A percentile compares a stretch with the other conserved stretches of the same genome.
Conservation (phyloP, 2,329 filamentous ascomycete species). For the Knufia fluminis region DNA sequence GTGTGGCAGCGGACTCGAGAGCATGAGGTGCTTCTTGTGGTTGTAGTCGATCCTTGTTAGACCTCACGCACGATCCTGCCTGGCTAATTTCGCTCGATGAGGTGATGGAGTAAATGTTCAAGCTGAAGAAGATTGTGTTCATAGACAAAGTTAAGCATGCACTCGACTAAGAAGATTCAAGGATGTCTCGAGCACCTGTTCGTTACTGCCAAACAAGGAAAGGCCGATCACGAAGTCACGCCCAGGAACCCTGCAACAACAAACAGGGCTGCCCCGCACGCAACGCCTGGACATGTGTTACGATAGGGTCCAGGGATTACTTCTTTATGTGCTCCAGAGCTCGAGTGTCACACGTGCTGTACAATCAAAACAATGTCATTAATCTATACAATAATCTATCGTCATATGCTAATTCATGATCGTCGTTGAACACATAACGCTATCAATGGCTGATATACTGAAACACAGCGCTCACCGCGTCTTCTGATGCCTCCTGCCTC, state of each 20-base stretch:
- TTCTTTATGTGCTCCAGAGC: too few relatives aligned
- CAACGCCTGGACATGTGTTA: not conserved
- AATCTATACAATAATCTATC: not conserved
- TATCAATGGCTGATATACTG: slow-evolving; percentile 89
- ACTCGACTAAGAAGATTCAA: too few relatives aligned
- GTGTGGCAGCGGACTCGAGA: slow-evolving; percentile 11
- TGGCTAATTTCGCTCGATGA: too few relatives aligned
- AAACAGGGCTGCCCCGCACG: not conserved
- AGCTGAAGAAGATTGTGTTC: too few relatives aligned
- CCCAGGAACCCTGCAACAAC: not conserved
- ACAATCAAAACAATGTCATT: too few relatives aligned
- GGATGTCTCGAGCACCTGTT: not conserved
- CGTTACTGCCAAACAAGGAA: slow-evolving; percentile 1
- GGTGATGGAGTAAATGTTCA: too few relatives aligned
- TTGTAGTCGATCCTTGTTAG: not conserved
- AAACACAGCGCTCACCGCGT: slow-evolving; percentile 86
- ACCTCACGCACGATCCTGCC: too few relatives aligned
- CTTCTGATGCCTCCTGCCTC: slow-evolving; percentile 70
- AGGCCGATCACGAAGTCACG: not conserved
- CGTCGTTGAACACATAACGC: not conserved
- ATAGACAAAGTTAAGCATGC: too few relatives aligned
- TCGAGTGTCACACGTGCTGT: too few relatives aligned
- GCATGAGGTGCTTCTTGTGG: not conserved
- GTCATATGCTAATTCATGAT: not conserved
- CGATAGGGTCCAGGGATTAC: not conserved